Evolutionary conservation across 768 basidiomycete genomes (phyloP).

Genomic region (Boletus subparvulus): DNA sequence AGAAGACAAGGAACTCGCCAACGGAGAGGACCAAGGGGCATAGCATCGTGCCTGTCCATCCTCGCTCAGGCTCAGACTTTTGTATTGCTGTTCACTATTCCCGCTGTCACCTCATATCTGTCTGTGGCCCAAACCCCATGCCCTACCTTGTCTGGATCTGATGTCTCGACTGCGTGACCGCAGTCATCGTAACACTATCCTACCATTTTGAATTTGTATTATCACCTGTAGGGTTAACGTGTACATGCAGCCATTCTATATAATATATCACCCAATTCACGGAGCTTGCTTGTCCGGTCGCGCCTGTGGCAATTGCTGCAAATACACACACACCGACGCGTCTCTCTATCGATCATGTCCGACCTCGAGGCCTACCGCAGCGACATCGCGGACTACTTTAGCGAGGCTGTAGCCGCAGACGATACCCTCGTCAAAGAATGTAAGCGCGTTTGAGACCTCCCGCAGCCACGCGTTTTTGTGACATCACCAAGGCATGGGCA

Average conservation of each 20-base stretch:
- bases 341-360: constrained; percentile 19
- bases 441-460: constrained; percentile 26
- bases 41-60: constrained; percentile 10
- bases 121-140: constrained; percentile 17
- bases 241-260: constrained; percentile 15
- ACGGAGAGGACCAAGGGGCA: constrained; percentile 14
- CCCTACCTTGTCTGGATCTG: constrained; percentile 11
- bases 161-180: constrained; percentile 17
- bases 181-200: constrained; percentile 22
- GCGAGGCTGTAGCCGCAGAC: constrained; percentile 35
- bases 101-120: constrained; percentile 24
- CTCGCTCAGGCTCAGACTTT: background rate
- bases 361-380: constrained; percentile 12
- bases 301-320: constrained; percentile 12
- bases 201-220: constrained; percentile 30
- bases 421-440: constrained; percentile 54
- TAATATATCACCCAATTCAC: constrained; percentile 16
- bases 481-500: constrained; percentile 48
- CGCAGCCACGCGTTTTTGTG: constrained; percentile 10
- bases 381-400: constrained; percentile 28
- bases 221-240: constrained; percentile 27
- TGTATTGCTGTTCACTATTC: constrained; percentile 20
- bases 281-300: constrained; percentile 3
- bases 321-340: constrained; percentile 3
- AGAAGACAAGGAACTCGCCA: constrained; percentile 13